phyloP scores from a whole-genome alignment of 805 yeast genomes.

The Peterozyma toletana region DNA sequence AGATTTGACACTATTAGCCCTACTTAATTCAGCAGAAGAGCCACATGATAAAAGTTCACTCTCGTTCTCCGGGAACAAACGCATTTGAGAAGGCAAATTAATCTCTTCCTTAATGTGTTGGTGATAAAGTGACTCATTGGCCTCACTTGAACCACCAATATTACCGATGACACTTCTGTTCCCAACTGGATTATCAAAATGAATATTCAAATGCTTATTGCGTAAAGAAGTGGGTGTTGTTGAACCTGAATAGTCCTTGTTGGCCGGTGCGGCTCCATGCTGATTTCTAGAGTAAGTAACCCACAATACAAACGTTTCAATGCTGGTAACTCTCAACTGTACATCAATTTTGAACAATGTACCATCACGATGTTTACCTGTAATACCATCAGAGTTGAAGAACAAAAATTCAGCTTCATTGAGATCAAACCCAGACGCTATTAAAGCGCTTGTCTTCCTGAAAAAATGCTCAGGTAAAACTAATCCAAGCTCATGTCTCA shows the following conservation, averaged over 20 bases:
- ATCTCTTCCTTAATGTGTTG: constrained; percentile 4
- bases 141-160: constrained; percentile 1
- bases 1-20: constrained; percentile 7
- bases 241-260: neutral
- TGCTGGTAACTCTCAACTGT: constrained; percentile 65
- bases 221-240: neutral
- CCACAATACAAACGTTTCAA: constrained; percentile 67
- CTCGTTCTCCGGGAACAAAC: constrained; percentile 32
- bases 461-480: constrained; percentile 91
- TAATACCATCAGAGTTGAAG: constrained; percentile 56
- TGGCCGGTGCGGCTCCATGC: neutral
- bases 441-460: constrained; percentile 53
- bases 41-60: constrained; percentile 22
- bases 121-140: constrained; percentile 1
- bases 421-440: constrained; percentile 18
- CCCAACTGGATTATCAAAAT: constrained; percentile 3
- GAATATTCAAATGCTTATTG: neutral
- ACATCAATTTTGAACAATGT: constrained; percentile 59
- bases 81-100: constrained; percentile 50
- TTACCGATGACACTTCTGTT: constrained; percentile 1
- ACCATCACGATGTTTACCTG: constrained; percentile 69
- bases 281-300: constrained; percentile 66
- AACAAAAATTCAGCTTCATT: constrained; percentile 43
- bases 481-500: constrained; percentile 49
- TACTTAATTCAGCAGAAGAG: constrained; percentile 16